A percentile compares a stretch with the other conserved stretches of the same genome.
Conservation (phyloP, 495 filamentous ascomycete species). For the Hypoxylon rickii region DNA sequence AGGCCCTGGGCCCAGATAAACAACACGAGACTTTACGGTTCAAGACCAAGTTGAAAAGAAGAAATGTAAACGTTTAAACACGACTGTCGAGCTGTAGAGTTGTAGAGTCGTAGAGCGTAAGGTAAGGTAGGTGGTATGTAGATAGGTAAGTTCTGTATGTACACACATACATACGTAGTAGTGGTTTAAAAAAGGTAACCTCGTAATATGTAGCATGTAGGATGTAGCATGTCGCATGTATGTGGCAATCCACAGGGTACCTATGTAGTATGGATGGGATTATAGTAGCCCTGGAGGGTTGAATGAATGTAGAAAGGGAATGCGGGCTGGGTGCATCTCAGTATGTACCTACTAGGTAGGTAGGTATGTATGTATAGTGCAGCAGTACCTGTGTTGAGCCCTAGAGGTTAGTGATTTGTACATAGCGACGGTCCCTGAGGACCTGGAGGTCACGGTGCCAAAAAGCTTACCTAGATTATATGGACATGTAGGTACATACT, state of each 20-base stretch:
- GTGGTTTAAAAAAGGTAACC: too few relatives aligned
- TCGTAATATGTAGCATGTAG: constrained; percentile 8
- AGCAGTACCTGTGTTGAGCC: too few relatives aligned
- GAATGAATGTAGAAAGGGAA: constrained; percentile 19
- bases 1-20: constrained; percentile 22
- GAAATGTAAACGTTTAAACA: too few relatives aligned
- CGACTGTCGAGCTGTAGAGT: too few relatives aligned
- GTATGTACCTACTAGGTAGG: constrained; percentile 1
- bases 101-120: too few relatives aligned
- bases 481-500: constrained; percentile 5
- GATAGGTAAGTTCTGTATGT: background rate
- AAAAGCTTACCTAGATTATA: too few relatives aligned
- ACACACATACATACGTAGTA: background rate
- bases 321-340: constrained; percentile 1
- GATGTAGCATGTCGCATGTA: constrained; percentile 9
- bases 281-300: background rate
- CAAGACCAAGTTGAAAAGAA: constrained; percentile 3
- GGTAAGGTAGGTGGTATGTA: constrained; percentile 1
- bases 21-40: constrained; percentile 20
- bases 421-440: too few relatives aligned
- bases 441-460: too few relatives aligned
- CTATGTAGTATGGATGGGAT: background rate
- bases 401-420: too few relatives aligned
- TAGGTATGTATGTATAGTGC: too few relatives aligned
- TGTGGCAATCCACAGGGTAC: constrained; percentile 29